phyloP scores from a whole-genome alignment of 352 stramenopile species.

The Phytophthora multivora region DNA sequence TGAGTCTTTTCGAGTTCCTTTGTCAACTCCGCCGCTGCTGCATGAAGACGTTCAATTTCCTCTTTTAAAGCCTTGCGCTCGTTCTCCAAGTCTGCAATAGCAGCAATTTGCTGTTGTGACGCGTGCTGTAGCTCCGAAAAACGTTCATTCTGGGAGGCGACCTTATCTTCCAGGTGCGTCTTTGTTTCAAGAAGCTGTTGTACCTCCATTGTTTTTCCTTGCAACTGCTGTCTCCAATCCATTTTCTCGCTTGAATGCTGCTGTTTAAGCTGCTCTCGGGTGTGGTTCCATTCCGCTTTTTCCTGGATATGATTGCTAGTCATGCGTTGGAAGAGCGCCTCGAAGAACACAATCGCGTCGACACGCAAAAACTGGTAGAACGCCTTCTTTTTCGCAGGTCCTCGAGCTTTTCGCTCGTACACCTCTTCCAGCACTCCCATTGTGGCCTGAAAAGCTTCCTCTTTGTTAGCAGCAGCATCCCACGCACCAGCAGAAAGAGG shows the following conservation, averaged over 20 bases:
- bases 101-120: slow-evolving; percentile 40
- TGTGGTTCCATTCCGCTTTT: slow-evolving; percentile 33
- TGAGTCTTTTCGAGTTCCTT: slow-evolving; percentile 64
- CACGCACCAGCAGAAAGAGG: slow-evolving; percentile 50
- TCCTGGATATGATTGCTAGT: slow-evolving; percentile 26
- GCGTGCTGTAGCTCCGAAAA: slow-evolving; percentile 47
- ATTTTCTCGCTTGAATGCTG: slow-evolving; percentile 41
- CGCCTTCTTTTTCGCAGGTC: slow-evolving; percentile 68
- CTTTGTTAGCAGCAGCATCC: slow-evolving; percentile 33
- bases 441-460: slow-evolving; percentile 36
- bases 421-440: slow-evolving; percentile 54
- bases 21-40: slow-evolving; percentile 30
- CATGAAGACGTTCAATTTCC: slow-evolving; percentile 43
- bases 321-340: slow-evolving; percentile 53
- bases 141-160: slow-evolving; percentile 38
- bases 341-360: slow-evolving; percentile 57
- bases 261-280: slow-evolving; percentile 42
- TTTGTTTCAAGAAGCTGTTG: slow-evolving; percentile 53
- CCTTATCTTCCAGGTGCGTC: slow-evolving; percentile 60
- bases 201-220: slow-evolving; percentile 54
- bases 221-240: slow-evolving; percentile 50
- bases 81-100: slow-evolving; percentile 41
- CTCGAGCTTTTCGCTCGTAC: slow-evolving; percentile 65
- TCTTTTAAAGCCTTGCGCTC: slow-evolving; percentile 29
- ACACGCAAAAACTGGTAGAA: slow-evolving; percentile 73